Percentiles rank a stretch among this genome's conserved stretches.
Conservation (phyloP, 441 rosid genomes). For the Adansonia gregorii region DNA sequence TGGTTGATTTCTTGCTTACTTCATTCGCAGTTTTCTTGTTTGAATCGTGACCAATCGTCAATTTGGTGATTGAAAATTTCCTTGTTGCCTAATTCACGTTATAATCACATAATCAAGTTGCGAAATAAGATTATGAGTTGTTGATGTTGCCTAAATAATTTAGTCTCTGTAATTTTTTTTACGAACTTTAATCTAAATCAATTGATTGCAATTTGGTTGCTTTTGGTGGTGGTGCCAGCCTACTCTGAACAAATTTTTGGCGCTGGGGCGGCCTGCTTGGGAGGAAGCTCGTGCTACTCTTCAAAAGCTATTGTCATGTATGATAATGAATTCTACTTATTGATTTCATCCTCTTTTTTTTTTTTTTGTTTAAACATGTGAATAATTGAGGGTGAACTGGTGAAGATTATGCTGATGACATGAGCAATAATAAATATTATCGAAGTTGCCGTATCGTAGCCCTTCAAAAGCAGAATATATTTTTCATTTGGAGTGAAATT, state of each 20-base stretch:
- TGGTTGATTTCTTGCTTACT: conserved; percentile 46
- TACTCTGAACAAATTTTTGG: conserved; percentile 76
- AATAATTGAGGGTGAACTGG: background rate
- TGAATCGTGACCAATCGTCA: background rate
- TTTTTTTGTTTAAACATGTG: background rate
- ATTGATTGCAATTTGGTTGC: conserved; percentile 27
- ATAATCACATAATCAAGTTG: background rate
- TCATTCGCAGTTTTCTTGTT: background rate
- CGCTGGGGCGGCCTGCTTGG: conserved; percentile 93
- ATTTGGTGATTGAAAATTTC: background rate
- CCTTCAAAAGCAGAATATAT: background rate
- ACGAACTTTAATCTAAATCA: background rate
- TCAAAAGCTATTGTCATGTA: conserved; percentile 78
- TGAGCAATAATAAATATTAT: background rate
- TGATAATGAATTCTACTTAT: conserved; percentile 1
- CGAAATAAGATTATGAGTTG: conserved; percentile 10
- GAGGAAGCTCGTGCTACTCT: conserved; percentile 87
- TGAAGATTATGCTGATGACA: background rate
- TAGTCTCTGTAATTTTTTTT: background rate
- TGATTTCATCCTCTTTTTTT: background rate
- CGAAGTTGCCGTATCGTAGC: background rate
- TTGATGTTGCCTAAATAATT: background rate
- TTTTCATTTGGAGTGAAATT: background rate
- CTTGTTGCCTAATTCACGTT: background rate
- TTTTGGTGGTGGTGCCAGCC: conserved; percentile 54